phyloP scores from a whole-genome alignment of 2,329 filamentous ascomycete species.

The Stagonosporopsis chrysanthemi region DNA sequence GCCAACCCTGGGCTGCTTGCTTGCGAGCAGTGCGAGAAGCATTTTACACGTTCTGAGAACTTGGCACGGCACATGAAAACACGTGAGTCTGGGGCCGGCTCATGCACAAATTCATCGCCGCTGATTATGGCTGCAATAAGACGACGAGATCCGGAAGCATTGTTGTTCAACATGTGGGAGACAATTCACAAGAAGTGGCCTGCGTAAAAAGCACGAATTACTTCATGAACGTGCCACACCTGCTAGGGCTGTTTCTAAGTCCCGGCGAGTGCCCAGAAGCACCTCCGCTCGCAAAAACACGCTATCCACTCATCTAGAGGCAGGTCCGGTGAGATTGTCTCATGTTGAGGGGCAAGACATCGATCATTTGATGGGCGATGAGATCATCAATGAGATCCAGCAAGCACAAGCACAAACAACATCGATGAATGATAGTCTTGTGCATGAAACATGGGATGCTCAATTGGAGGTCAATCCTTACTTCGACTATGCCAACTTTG shows the following conservation, averaged over 20 bases:
- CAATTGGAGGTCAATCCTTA: conserved; percentile 1
- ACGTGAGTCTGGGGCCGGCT: conserved; percentile 1
- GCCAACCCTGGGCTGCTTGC: background rate
- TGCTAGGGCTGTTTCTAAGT: background rate
- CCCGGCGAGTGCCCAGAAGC: background rate
- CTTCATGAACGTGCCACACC: conserved; percentile 6
- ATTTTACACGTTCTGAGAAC: conserved; percentile 16
- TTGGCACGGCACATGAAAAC: conserved; percentile 17
- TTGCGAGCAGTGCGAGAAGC: conserved; percentile 10
- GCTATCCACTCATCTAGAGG: background rate
- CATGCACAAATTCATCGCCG: background rate
- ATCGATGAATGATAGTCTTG: background rate
- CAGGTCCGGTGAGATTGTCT: background rate
- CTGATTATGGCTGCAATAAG: conserved; percentile 1
- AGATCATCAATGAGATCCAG: background rate
- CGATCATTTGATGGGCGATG: background rate
- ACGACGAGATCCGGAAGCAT: conserved; percentile 8
- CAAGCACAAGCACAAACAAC: background rate
- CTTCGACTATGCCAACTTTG: conserved; percentile 16
- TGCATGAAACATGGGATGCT: background rate
- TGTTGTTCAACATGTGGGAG: conserved; percentile 7
- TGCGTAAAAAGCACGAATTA: conserved; percentile 16
- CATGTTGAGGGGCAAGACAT: background rate
- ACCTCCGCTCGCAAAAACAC: background rate
- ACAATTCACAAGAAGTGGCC: conserved; percentile 10